Base-by-base conservation (phyloP, 2,329 filamentous ascomycete genomes). In the Cytospora mali region DNA sequence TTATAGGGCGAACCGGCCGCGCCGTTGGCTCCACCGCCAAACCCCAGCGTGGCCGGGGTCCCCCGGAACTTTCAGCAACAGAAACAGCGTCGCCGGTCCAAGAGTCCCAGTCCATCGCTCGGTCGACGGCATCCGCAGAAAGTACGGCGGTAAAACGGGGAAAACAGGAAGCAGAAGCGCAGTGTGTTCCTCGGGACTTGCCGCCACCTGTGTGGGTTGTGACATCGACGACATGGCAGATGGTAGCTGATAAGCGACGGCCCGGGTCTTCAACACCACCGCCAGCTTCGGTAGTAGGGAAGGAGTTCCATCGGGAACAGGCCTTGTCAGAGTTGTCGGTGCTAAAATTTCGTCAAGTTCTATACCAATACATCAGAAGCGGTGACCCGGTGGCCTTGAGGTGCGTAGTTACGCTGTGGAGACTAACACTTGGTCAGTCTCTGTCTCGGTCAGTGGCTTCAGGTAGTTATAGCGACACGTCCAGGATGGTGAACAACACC, bases 21-120 rank as follows among this genome's bases (percentile, higher is more conserved):
- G 10, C 35, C 35, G 14, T 7, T 18, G 9, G 35, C 35, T 39
- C 35, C n/a, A n/a, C 35, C n/a, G 35, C 35, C 35, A 18, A 39
- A 2, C 14, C 16, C 35, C 35, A 39, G 35, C 35, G 35, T 18
- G 35, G 35, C 35, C n/a, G 35, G 35, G 4, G 16, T 39, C n/a
- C n/a, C n/a, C 14, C 35, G 35, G 35, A 18, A 23, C 18, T 27
- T 7, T 13, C 39, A 48, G 35, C 39, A 48, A 5, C 55, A 31
- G 11, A n/a, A 23, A 29, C 54, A 48, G 9, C 57, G 57, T 11
- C 57, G 57, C 35, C 35, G 57, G 5, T 60, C 57, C 18, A 48
- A 60, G 28, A 60, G 57, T 31, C 57, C 50, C 7, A 60, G 57
- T 18, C 53, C 53, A 35, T 60, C 57, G 25, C 57, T 35, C 7